Percentiles rank a stretch among this genome's conserved stretches.
Evolutionary conservation across 2,329 filamentous ascomycete genomes (phyloP).

Genomic region (Esteya vermicola): DNA sequence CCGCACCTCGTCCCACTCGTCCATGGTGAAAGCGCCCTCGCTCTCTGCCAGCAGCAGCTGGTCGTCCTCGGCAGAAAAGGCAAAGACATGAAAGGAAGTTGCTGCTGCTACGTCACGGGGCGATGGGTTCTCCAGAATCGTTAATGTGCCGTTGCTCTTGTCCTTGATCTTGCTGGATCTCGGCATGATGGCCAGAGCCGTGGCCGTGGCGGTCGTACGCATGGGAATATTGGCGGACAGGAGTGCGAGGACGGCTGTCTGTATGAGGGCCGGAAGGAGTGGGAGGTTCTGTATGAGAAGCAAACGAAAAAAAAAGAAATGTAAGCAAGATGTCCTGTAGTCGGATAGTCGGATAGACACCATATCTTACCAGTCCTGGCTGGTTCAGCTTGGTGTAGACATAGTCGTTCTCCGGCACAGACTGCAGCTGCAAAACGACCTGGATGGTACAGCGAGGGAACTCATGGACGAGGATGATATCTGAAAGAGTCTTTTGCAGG

Average conservation of each 20-base stretch:
- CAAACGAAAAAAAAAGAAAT: neutral
- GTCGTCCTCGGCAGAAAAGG: constrained; percentile 59
- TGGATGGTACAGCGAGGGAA: constrained; percentile 70
- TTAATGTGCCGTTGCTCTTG: constrained; percentile 2
- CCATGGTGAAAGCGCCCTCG: constrained; percentile 61
- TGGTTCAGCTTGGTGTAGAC: constrained; percentile 45
- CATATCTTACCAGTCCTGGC: constrained; percentile 39
- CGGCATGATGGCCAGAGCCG: constrained; percentile 49
- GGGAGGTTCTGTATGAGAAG: constrained; percentile 47
- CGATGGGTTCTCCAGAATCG: constrained; percentile 45
- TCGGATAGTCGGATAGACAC: too few relatives aligned
- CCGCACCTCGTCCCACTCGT: constrained; percentile 61
- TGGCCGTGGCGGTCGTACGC: constrained; percentile 54
- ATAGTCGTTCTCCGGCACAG: constrained; percentile 53
- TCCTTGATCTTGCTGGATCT: constrained; percentile 18
- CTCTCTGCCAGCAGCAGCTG: constrained; percentile 69
- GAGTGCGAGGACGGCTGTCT: constrained; percentile 64
- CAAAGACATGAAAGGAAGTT: constrained; percentile 66
- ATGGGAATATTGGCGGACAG: constrained; percentile 74
- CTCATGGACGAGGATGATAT: constrained; percentile 59
- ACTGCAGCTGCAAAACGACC: constrained; percentile 63
- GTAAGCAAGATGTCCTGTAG: too few relatives aligned
- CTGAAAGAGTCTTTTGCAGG: constrained; percentile 56
- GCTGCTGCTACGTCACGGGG: constrained; percentile 46
- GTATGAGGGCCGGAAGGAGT: constrained; percentile 68